phyloP scores from a whole-genome alignment of 1,139 yeast genomes.

The Debaryomyces robertsiae region DNA sequence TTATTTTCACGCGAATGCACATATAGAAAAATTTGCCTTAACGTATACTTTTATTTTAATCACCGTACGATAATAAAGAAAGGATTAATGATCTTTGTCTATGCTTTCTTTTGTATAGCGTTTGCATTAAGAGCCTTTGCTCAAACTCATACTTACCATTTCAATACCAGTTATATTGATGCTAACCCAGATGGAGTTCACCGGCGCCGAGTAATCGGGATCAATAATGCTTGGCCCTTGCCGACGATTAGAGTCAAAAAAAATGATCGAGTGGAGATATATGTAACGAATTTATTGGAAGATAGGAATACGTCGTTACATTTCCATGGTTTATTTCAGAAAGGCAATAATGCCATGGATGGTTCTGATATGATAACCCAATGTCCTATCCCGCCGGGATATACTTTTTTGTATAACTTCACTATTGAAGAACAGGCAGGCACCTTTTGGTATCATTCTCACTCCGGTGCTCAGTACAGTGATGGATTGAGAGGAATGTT shows the following conservation, averaged over 20 bases:
- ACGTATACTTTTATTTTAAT: too few species aligned
- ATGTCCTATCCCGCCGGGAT: conserved; percentile 82
- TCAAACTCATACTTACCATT: conserved; percentile 65
- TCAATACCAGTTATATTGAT: conserved; percentile 70
- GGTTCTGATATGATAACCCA: conserved; percentile 88
- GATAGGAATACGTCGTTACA: conserved; percentile 76
- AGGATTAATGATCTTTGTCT: conserved; percentile 1
- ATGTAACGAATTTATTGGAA: conserved; percentile 68
- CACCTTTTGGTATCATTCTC: conserved; percentile 95
- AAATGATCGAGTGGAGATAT: conserved; percentile 75
- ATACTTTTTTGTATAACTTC: conserved; percentile 71
- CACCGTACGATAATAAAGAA: not conserved
- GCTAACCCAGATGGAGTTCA: conserved; percentile 77
- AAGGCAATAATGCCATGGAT: conserved; percentile 73
- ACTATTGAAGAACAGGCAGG: conserved; percentile 82
- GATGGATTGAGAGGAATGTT: conserved; percentile 89
- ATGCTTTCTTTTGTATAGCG: conserved; percentile 2
- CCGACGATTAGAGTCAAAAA: conserved; percentile 71
- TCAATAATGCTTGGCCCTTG: conserved; percentile 85
- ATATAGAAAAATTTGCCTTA: too few species aligned
- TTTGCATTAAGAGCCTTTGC: conserved; percentile 32
- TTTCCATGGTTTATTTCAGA: conserved; percentile 90
- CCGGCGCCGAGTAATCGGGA: conserved; percentile 71
- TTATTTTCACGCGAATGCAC: not conserved
- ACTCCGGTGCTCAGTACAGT: conserved; percentile 80